A percentile compares a stretch with the other conserved stretches of the same genome.
Evolutionary conservation across 2,329 filamentous ascomycete genomes (phyloP).

Genomic region (Aspergillus oerlinghausenensis): DNA sequence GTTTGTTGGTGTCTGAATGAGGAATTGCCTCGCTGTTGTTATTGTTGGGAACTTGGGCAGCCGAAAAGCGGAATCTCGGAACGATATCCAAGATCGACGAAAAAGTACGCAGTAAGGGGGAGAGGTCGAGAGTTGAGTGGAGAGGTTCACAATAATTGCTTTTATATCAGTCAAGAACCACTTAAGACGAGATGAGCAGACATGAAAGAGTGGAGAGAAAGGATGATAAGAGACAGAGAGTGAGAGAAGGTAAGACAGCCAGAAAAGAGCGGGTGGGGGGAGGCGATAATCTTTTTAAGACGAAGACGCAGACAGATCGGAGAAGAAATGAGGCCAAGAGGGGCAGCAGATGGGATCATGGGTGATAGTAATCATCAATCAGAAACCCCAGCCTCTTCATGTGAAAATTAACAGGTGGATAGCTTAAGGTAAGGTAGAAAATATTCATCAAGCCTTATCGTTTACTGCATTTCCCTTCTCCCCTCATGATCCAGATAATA

Average conservation of each 20-base stretch:
- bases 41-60: conserved; percentile 2
- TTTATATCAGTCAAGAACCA: background rate
- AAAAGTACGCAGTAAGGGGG: conserved; percentile 2
- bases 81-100: background rate
- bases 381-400: background rate
- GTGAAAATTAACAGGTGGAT: background rate
- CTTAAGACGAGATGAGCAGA: background rate
- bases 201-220: conserved; percentile 1
- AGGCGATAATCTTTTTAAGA: background rate
- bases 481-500: background rate
- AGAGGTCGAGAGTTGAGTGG: background rate
- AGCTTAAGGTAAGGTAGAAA: too few species aligned
- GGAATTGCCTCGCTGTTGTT: background rate
- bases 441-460: background rate
- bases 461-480: background rate
- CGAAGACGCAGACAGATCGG: background rate
- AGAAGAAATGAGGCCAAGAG: background rate
- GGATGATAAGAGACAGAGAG: conserved; percentile 1
- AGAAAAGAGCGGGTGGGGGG: background rate
- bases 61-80: background rate
- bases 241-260: background rate
- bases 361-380: background rate
- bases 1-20: background rate
- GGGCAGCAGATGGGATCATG: background rate
- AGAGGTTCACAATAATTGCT: background rate